These are phyloP conservation scores for Ascochyta koolunga DNA, from an alignment of 2,329 filamentous ascomycete genomes.

Conservation along the genomic window DNA sequence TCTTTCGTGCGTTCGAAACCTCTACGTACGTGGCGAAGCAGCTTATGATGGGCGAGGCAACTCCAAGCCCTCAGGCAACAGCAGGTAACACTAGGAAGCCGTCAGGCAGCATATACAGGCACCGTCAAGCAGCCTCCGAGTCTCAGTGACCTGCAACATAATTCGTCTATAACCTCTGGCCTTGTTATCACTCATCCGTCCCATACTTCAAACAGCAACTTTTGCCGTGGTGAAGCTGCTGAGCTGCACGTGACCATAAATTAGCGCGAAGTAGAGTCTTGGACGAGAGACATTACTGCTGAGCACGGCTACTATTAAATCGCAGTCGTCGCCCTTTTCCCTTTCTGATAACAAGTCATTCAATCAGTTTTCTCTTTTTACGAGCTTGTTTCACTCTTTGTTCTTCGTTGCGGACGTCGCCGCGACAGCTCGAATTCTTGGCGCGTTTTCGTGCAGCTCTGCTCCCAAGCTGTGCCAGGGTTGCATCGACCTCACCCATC, in stretches of 20 bases:
- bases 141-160: background rate
- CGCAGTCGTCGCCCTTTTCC: background rate
- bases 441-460: constrained; percentile 43
- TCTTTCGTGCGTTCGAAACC: background rate
- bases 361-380: constrained; percentile 19
- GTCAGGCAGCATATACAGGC: constrained; percentile 23
- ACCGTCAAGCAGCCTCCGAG: background rate
- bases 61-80: constrained; percentile 36
- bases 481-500: constrained; percentile 22
- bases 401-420: constrained; percentile 19
- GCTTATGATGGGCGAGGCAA: constrained; percentile 2
- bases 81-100: constrained; percentile 35
- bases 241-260: constrained; percentile 8
- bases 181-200: background rate
- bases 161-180: constrained; percentile 6
- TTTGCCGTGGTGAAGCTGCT: constrained; percentile 6
- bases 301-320: constrained; percentile 10
- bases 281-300: background rate
- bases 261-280: background rate
- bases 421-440: constrained; percentile 36
- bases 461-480: constrained; percentile 14
- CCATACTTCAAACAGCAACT: background rate
- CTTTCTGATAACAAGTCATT: background rate
- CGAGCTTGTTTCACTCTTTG: constrained; percentile 26
- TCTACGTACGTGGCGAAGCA: background rate